Base-by-base conservation (phyloP, 176 grass and related monocot genomes). In the Dendrocalamus sinicus region DNA sequence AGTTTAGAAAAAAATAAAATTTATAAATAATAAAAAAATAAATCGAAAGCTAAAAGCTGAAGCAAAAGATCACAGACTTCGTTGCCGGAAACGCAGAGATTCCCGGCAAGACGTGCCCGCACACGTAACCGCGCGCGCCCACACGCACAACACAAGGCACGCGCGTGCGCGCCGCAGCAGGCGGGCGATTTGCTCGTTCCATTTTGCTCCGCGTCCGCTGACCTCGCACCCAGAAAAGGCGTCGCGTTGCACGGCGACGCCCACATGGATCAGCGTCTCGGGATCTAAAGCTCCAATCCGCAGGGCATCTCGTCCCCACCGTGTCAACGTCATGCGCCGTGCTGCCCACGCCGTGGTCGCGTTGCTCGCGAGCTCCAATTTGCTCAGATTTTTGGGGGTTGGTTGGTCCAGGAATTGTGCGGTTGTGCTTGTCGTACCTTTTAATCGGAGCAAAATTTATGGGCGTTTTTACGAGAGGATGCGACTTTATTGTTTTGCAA, bases 301-400 rank as follows among this genome's bases (percentile, higher is more conserved):
- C 52, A 28, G 68, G 68, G 54, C 8, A 35, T 62, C 64, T 47
- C 65, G 19, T 40, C 75, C 47, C 37, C 83, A 6, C 10, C 22
- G 22, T 20, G 83, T 55, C 89, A 41, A n/a, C 48, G 35, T 66
- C 63, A 10, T 28, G 59, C 6, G 23, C 79, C 66, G 65, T 24
- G 78, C 17, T 24, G 78, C 17, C 16, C 53, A 55, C 53, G 53
- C 6, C 53, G 17, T 20, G 7, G 39, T 22, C 44, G 73, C 64
- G 79, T 50, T 32, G 60, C 10, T 24, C 46, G 51, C 12, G 4
- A 0, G 17, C 64, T 32, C 26, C 70, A 60, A 70, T 3, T 75
- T 22, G 54, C 53, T 6, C 71, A 9, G 88, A 82, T 90, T 57
- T 89, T 76, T 20, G 1, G 53, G 14, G 13, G 5, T 11, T 68